Conservation (phyloP, 208 protist genomes). For the Leishmania major region DNA sequence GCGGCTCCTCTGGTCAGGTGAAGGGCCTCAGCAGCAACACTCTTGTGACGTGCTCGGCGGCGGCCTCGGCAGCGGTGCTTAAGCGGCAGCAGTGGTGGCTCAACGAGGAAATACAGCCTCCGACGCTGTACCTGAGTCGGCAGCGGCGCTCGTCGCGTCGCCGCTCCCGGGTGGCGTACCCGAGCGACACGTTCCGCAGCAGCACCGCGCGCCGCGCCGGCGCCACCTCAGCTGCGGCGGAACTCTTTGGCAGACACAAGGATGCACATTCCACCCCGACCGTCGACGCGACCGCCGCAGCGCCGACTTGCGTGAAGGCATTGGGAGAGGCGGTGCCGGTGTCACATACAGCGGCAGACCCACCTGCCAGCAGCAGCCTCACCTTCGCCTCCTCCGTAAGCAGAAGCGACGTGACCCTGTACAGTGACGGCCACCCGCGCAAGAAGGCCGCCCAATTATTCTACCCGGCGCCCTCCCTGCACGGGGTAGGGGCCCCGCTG, state of each 20-base stretch:
- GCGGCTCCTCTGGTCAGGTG: not conserved
- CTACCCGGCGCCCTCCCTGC: slow-evolving; percentile 6
- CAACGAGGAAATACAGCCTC: slow-evolving; percentile 12
- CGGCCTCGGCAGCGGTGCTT: slow-evolving; percentile 2
- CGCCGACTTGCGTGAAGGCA: not conserved
- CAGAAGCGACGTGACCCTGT: slow-evolving; percentile 4
- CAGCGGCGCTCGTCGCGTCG: slow-evolving; percentile 23
- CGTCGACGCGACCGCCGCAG: not conserved
- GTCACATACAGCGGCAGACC: not conserved
- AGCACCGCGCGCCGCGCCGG: slow-evolving; percentile 25
- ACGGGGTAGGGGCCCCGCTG: not conserved
- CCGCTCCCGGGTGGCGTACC: slow-evolving; percentile 8
- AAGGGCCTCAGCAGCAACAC: not conserved
- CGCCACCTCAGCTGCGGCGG: slow-evolving; percentile 29
- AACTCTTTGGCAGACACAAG: slow-evolving; percentile 9
- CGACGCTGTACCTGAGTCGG: slow-evolving; percentile 22
- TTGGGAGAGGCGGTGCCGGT: not conserved
- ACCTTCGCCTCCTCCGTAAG: not conserved
- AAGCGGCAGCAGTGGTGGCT: slow-evolving; percentile 5
- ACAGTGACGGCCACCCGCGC: slow-evolving; percentile 17
- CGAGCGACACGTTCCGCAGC: slow-evolving; percentile 25
- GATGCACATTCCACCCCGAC: not conserved
- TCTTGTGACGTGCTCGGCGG: not conserved
- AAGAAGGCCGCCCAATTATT: slow-evolving; percentile 17
- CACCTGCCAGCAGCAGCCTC: not conserved